phyloP scores from a whole-genome alignment of 164 flowering plant genomes.

The Stephania yunnanensis region DNA sequence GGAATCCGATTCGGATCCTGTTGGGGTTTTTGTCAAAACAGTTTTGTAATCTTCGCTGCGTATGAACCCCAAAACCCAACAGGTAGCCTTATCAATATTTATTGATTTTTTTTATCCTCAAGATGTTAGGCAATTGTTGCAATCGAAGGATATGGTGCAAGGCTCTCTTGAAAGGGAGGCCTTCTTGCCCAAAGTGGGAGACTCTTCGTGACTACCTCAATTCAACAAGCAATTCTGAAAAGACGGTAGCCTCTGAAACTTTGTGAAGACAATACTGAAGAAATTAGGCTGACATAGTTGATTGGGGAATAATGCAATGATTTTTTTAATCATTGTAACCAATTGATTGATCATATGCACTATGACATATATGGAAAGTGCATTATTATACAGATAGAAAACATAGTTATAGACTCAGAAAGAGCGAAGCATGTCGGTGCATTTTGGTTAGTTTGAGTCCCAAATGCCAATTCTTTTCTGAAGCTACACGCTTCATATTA shows the following conservation, averaged over 20 bases:
- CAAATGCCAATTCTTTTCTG: no score
- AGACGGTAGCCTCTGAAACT: not conserved
- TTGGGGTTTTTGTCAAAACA: no score
- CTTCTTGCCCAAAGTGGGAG: constrained; percentile 53
- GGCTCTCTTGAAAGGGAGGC: constrained; percentile 60
- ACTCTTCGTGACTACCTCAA: constrained; percentile 42
- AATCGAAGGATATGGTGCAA: constrained; percentile 23
- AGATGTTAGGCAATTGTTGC: no score
- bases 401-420: not conserved
- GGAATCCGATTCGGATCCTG: no score
- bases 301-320: not conserved
- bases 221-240: constrained; percentile 61
- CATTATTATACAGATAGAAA: not conserved
- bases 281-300: not conserved
- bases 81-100: no score
- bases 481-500: no score
- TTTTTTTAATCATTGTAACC: not conserved
- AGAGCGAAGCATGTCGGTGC: not conserved
- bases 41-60: no score
- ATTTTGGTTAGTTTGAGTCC: not conserved
- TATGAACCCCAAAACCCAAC: no score
- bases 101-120: no score
- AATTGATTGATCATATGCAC: not conserved
- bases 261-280: not conserved
- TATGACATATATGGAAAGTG: not conserved